Conservation (phyloP, 148 eudicot species). For the Salicornia ramosissima region DNA sequence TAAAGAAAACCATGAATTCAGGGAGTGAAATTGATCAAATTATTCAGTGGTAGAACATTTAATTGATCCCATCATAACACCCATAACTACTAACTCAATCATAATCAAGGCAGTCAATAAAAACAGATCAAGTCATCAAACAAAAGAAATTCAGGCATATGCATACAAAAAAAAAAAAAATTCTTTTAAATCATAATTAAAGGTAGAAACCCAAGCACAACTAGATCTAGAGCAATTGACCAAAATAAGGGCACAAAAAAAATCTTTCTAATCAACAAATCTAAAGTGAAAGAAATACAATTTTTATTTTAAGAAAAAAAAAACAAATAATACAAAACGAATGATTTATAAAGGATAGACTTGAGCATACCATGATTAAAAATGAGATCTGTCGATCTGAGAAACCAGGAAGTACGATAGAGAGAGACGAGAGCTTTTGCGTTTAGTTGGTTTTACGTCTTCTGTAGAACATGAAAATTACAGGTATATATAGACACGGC, state of each 20-base stretch:
- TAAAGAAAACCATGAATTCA: neutral
- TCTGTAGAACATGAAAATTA: no score
- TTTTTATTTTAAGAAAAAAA: neutral
- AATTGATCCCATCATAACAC: no score
- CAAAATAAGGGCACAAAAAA: neutral
- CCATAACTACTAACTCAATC: neutral
- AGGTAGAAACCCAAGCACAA: neutral
- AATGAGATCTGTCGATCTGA: slow-evolving; percentile 9
- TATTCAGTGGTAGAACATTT: neutral
- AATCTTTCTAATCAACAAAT: neutral
- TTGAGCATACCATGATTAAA: slow-evolving; percentile 4
- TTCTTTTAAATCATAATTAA: neutral
- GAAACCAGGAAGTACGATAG: neutral
- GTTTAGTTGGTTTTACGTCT: neutral
- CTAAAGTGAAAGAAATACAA: neutral
- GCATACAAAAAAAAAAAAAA: neutral
- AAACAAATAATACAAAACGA: neutral
- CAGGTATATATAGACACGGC: no score
- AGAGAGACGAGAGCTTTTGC: neutral
- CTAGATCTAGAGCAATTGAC: neutral
- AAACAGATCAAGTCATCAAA: neutral
- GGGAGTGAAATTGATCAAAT: neutral
- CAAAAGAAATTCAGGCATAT: neutral
- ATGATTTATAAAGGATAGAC: neutral
- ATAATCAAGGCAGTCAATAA: neutral